Evolutionary conservation across 108 stramenopile species (phyloP), one percentile per base, ranked within the genome.

Genomic region (Nitzschia putrida): DNA sequence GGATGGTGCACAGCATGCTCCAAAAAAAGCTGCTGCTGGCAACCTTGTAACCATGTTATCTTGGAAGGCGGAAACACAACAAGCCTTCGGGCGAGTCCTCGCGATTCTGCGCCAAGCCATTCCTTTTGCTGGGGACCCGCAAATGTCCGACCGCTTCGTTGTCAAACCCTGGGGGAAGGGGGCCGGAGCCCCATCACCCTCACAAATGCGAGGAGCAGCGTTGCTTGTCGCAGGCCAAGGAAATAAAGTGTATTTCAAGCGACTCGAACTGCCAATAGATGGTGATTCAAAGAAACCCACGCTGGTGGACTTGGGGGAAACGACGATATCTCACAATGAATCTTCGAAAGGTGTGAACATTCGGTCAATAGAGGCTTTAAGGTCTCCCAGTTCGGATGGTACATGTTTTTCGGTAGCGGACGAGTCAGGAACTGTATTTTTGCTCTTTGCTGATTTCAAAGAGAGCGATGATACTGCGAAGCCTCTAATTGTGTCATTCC

Each of bases 81-180:
- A 90, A 57, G 89, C 86, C 45, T 88, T 90, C 72, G 83, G 87
- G 10, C 70, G 89, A 10, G 72, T 90, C 37, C 69, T 90, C 56
- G 89, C 79, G 9, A 72, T 85, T 39, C 70, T 86, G 39, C 60
- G 72, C 13, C 71, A 84, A 38, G 78, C 73, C 25, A 38, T 84
- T 6, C 39, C 57, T 23, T 64, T 72, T 34, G 26, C 61, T 43
- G 64, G 41, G 40, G 57, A 23, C 25, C 23, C 39, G 18, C 45
- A 58, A 20, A 53, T 71, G 25, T 45, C 77, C 60, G 16, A 74
- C 50, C 53, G 79, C 66, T 43, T 83, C 74, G 64, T 60, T 74
- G 25, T 85, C 51, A 69, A 80, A 14, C 87, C 87, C 13, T 88
- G 84, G 84, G 78, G 79, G 22, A 84, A 76, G 49, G 80, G 73